These are phyloP conservation scores for Hamigera avellanea DNA, from an alignment of 495 filamentous ascomycete species.

Conservation along the genomic window DNA sequence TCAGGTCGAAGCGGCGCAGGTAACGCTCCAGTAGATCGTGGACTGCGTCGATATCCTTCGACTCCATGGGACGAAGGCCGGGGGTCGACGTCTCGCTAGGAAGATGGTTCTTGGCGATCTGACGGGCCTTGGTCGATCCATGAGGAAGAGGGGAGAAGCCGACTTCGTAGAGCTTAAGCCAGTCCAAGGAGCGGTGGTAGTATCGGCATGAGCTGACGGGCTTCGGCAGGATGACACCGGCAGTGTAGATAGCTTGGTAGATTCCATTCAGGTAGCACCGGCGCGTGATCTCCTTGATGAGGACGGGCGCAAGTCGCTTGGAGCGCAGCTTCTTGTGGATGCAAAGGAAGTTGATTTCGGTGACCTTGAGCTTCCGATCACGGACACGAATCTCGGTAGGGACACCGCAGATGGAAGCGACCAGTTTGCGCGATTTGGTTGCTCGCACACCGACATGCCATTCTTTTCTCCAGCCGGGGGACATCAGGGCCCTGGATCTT, in stretches of 20 bases:
- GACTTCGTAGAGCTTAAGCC: conserved; percentile 88
- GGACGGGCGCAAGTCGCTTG: conserved; percentile 80
- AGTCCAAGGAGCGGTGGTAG: conserved; percentile 85
- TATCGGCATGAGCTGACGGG: conserved; percentile 89
- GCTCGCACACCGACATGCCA: conserved; percentile 94
- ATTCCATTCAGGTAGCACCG: conserved; percentile 71
- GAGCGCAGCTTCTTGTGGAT: conserved; percentile 94
- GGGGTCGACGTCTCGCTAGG: conserved; percentile 56
- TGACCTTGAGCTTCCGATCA: conserved; percentile 57
- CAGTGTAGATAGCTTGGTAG: conserved; percentile 94
- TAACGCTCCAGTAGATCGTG: conserved; percentile 66
- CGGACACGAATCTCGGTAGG: conserved; percentile 75
- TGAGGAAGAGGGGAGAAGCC: conserved; percentile 77
- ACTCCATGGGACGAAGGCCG: conserved; percentile 69
- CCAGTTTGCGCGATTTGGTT: conserved; percentile 63
- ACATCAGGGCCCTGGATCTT: conserved; percentile 67
- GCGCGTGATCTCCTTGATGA: conserved; percentile 95
- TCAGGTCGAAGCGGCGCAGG: conserved; percentile 66
- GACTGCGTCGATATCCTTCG: conserved; percentile 71
- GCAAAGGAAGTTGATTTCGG: conserved; percentile 95
- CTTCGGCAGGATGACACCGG: conserved; percentile 76
- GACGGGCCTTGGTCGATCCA: conserved; percentile 68
- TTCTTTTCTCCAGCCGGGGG: conserved; percentile 88
- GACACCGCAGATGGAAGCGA: conserved; percentile 90
- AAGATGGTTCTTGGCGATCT: conserved; percentile 69